A percentile compares a stretch with the other conserved stretches of the same genome.
Conservation (phyloP, 352 stramenopile species). For the Blastocystis sp. region DNA sequence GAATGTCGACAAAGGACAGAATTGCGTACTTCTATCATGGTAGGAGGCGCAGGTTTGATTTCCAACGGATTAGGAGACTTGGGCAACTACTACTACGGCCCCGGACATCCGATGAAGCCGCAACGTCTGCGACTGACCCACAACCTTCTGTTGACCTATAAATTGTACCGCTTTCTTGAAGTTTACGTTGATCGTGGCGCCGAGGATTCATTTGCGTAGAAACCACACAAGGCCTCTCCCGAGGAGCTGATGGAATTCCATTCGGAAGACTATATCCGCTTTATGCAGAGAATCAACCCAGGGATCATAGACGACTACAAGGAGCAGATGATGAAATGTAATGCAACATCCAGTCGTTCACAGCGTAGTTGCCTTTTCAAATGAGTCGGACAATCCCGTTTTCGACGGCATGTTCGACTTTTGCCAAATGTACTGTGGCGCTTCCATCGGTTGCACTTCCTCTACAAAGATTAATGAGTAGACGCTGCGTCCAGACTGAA, state of each 20-base stretch:
- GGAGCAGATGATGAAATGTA: constrained; percentile 79
- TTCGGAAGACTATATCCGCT: constrained; percentile 93
- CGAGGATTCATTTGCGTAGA: constrained; percentile 20
- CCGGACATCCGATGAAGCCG: constrained; percentile 88
- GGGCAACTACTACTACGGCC: constrained; percentile 93
- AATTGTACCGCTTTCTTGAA: constrained; percentile 96
- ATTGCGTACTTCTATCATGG: constrained; percentile 72
- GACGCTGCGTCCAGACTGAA: constrained; percentile 94
- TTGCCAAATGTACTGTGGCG: constrained; percentile 91
- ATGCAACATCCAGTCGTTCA: constrained; percentile 15
- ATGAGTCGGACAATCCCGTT: constrained; percentile 93
- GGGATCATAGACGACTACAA: constrained; percentile 85
- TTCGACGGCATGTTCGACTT: constrained; percentile 98
- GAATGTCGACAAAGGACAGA: constrained; percentile 57
- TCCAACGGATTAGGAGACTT: constrained; percentile 79
- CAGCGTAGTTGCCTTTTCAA: constrained; percentile 84
- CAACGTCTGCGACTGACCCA: constrained; percentile 92
- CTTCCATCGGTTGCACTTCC: constrained; percentile 79
- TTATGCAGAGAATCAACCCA: constrained; percentile 89
- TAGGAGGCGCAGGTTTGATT: constrained; percentile 62
- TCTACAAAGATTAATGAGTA: constrained; percentile 65
- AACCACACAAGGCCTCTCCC: constrained; percentile 76
- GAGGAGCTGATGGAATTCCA: constrained; percentile 94
- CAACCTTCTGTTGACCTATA: constrained; percentile 94
- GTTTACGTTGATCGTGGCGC: constrained; percentile 82